These are phyloP conservation scores for Ophiostoma tasmaniense DNA, from an alignment of 2,329 filamentous ascomycete genomes.

Conservation along the genomic window DNA sequence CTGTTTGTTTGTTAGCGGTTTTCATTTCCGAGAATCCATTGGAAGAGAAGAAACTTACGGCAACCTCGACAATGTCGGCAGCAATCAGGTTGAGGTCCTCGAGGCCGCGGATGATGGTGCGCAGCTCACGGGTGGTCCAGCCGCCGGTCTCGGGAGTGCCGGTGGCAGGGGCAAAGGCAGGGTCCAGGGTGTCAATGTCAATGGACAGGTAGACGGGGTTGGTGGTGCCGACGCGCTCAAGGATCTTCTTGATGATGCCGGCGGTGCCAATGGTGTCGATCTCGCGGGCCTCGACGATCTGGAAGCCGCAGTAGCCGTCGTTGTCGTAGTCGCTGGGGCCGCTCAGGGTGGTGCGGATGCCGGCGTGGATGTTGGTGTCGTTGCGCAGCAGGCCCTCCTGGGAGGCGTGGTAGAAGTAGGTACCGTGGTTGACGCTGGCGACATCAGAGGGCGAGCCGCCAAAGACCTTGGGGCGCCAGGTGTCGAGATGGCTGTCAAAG, in stretches of 20 bases:
- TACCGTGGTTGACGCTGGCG: slow-evolving; percentile 76
- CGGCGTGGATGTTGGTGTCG: slow-evolving; percentile 79
- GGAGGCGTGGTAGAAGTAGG: slow-evolving; percentile 78
- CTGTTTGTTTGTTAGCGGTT: slow-evolving; percentile 19
- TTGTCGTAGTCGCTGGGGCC: slow-evolving; percentile 76
- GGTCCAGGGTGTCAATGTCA: slow-evolving; percentile 83
- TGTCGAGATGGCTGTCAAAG: slow-evolving; percentile 58
- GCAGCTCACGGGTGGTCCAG: slow-evolving; percentile 64
- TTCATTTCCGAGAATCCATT: neutral
- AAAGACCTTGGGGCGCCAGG: slow-evolving; percentile 78
- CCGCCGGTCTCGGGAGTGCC: slow-evolving; percentile 70
- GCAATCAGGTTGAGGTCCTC: slow-evolving; percentile 62
- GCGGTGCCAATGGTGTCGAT: slow-evolving; percentile 46
- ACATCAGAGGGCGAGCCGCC: slow-evolving; percentile 69
- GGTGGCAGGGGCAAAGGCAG: slow-evolving; percentile 68
- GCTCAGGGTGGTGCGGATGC: slow-evolving; percentile 73
- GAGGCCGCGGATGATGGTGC: slow-evolving; percentile 61
- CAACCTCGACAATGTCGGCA: slow-evolving; percentile 66
- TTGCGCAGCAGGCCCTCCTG: slow-evolving; percentile 71
- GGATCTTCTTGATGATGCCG: slow-evolving; percentile 72
- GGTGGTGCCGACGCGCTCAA: slow-evolving; percentile 62
- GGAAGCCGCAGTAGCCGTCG: slow-evolving; percentile 75
- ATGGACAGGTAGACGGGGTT: slow-evolving; percentile 74
- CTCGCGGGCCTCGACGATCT: slow-evolving; percentile 65
- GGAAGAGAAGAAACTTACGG: slow-evolving; percentile 24